Evolutionary conservation across 169 alveolate genomes (phyloP).

Genomic region (Plasmodium malariae): DNA sequence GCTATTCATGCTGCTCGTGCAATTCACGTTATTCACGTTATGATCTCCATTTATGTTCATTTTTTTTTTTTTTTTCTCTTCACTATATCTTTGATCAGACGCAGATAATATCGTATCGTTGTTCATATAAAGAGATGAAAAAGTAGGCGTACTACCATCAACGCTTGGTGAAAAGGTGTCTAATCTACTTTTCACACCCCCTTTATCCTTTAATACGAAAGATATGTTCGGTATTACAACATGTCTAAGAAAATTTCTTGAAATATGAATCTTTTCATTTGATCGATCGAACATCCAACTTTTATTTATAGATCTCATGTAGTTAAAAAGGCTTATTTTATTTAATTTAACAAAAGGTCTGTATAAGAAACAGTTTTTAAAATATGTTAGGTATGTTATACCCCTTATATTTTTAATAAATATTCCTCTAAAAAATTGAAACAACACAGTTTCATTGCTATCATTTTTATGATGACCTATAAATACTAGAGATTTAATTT

Average conservation of each 20-base stretch:
- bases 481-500: conserved; percentile 28
- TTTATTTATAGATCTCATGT: conserved; percentile 33
- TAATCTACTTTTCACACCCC: background rate
- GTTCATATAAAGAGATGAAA: too few species aligned
- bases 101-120: too few species aligned
- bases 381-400: conserved; percentile 17
- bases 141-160: background rate
- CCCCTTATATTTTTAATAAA: conserved; percentile 59
- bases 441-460: conserved; percentile 54
- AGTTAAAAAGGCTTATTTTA: conserved; percentile 22
- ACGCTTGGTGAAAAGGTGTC: background rate
- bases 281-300: conserved; percentile 51
- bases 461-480: conserved; percentile 63
- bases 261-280: conserved; percentile 9
- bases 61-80: background rate
- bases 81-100: background rate
- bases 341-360: conserved; percentile 63
- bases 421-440: conserved; percentile 63
- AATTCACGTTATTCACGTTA: background rate
- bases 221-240: conserved; percentile 49
- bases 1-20: background rate
- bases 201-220: conserved; percentile 2
- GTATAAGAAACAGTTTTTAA: conserved; percentile 48
- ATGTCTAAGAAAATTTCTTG: conserved; percentile 50
- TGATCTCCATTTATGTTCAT: background rate